Base-by-base conservation (phyloP, 2,329 filamentous ascomycete genomes). In the Orbilia brochopaga region DNA sequence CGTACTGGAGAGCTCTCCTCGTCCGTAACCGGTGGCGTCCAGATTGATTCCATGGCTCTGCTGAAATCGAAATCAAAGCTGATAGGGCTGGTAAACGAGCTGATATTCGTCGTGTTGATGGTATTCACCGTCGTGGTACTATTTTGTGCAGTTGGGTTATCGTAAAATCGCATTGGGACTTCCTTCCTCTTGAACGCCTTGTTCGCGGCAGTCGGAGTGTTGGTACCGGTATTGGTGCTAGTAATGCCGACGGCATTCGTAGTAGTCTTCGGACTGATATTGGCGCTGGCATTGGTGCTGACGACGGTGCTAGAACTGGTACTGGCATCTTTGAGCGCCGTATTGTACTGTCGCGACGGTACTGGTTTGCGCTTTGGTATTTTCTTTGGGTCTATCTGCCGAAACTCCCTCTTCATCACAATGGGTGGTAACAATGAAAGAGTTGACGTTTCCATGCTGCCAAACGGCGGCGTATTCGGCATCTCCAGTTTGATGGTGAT, bases 331-430 rank as follows among this genome's bases (percentile, higher is more conserved):
- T 32, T 32, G 3, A 8, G 8, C 40, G 48, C 30, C n/a, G 65
- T 57, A 27, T 58, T 69, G 11, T 64, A 59, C 21, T 64, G 48
- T 24, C 63, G 66, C 10, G 54, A 53, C 8, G 66, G 66, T 15
- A 70, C 66, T 1, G 66, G 66, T 21, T 70, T 70, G 24, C 66
- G 59, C 21, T 70, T 70, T 10, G 66, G 66, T 21, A 70, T 70
- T 52, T 70, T 70, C 48, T 64, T 70, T 1, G 66, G 66, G 21
- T 70, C 66, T 46, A 70, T 70, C 30, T 59, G 66, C 15, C 59
- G 66, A 52, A 59, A 70, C 21, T 64, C 54, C 27, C 30, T 50
- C 32, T 50, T 53, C 5, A 51, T 11, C 15, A 35, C 23, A 4
- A 27, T 27, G 4, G 23, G 46, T 15, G 51, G 50, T n/a, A 53